Evolutionary conservation across 176 grass and related monocot species (phyloP).

Genomic region (Chrysopogon serrulatus): DNA sequence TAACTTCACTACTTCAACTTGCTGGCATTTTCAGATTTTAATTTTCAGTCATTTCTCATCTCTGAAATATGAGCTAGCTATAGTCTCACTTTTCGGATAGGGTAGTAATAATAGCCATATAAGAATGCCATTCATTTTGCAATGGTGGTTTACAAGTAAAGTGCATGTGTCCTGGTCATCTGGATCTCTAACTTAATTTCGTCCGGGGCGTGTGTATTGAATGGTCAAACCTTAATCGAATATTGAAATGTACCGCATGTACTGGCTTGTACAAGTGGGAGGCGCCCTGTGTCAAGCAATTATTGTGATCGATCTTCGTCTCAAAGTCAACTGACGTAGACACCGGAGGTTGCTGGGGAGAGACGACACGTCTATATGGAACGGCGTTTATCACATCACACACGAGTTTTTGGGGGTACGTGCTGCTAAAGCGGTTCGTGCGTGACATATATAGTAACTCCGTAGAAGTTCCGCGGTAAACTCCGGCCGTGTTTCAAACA

Average conservation of each 20-base stretch:
- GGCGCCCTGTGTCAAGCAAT: background rate
- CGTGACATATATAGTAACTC: background rate
- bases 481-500: background rate
- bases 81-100: background rate
- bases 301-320: background rate
- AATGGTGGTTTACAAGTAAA: background rate
- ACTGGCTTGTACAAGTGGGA: constrained; percentile 3
- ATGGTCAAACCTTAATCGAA: constrained; percentile 13
- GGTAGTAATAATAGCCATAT: too few species aligned
- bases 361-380: background rate
- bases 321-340: constrained; percentile 20
- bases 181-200: background rate
- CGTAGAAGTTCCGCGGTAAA: background rate
- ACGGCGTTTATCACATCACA: background rate
- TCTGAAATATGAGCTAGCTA: background rate
- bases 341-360: background rate
- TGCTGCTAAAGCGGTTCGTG: background rate
- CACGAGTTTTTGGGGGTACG: background rate
- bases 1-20: background rate
- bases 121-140: background rate
- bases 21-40: background rate
- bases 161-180: background rate
- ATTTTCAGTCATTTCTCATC: background rate
- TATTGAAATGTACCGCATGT: background rate
- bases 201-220: background rate